phyloP scores from a whole-genome alignment of 257 asterid species.

The Solanum chilense region DNA sequence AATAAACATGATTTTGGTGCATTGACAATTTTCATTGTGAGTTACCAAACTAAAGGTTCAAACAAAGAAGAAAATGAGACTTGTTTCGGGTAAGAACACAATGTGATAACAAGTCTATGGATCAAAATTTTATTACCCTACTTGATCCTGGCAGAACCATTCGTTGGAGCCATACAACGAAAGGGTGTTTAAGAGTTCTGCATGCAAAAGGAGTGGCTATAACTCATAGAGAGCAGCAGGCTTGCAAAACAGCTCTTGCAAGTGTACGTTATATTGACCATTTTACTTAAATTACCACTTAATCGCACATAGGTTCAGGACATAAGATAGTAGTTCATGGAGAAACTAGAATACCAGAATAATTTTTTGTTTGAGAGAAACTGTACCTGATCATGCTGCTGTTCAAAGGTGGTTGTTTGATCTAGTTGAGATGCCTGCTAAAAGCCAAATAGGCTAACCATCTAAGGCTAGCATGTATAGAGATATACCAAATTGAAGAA shows the following conservation, averaged over 20 bases:
- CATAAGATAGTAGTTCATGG: not conserved
- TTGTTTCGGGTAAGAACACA: not conserved
- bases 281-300: not conserved
- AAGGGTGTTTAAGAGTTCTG: not conserved
- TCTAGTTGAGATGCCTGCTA: constrained; percentile 30
- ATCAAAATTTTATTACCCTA: not conserved
- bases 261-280: not conserved
- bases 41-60: not conserved
- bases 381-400: not conserved
- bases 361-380: not conserved
- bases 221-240: not conserved
- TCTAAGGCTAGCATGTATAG: constrained; percentile 26
- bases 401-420: constrained; percentile 17
- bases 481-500: constrained; percentile 17
- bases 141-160: not conserved
- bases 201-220: not conserved
- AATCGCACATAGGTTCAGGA: not conserved
- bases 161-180: not conserved
- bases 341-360: not conserved
- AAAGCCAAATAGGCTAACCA: constrained; percentile 15
- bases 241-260: not conserved
- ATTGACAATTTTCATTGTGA: not conserved
- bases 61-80: not conserved
- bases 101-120: not conserved
- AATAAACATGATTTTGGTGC: not conserved